Conservation (phyloP, 73 alveolate genomes). For the Stentor roeselii region DNA sequence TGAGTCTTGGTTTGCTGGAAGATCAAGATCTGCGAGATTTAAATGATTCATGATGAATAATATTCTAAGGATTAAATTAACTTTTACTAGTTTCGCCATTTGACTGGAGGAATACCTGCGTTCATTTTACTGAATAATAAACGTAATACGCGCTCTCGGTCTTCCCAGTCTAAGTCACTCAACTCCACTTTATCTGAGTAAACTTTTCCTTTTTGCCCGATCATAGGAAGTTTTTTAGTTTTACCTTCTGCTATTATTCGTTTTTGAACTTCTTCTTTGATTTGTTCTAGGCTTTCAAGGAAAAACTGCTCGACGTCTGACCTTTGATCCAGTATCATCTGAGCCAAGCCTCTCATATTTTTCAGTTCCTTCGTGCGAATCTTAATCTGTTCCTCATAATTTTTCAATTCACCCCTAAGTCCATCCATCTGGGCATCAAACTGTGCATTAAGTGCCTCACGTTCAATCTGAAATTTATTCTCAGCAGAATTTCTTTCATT, state of each 20-base stretch:
- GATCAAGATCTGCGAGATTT: too few species aligned
- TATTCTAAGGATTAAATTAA: too few species aligned
- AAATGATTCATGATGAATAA: too few species aligned
- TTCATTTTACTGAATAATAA: slow-evolving; percentile 80
- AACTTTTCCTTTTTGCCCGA: slow-evolving; percentile 28
- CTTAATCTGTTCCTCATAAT: slow-evolving; percentile 54
- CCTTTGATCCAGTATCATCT: slow-evolving; percentile 85
- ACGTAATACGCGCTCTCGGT: slow-evolving; percentile 74
- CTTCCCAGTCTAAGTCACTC: slow-evolving; percentile 81
- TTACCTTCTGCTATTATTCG: slow-evolving; percentile 57
- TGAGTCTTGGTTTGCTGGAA: too few species aligned
- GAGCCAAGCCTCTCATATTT: slow-evolving; percentile 60
- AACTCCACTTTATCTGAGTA: slow-evolving; percentile 74
- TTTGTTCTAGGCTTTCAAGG: slow-evolving; percentile 74
- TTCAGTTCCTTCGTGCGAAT: slow-evolving; percentile 71
- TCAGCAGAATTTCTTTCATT: slow-evolving; percentile 33
- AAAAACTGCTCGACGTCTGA: slow-evolving; percentile 86
- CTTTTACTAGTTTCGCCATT: too few species aligned
- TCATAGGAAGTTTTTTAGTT: slow-evolving; percentile 44
- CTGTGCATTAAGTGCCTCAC: slow-evolving; percentile 22
- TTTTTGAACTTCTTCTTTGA: slow-evolving; percentile 67
- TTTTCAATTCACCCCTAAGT: slow-evolving; percentile 29
- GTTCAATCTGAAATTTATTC: slow-evolving; percentile 38
- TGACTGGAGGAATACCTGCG: slow-evolving; percentile 72
- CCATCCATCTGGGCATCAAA: slow-evolving; percentile 29